Evolutionary conservation across 2,329 filamentous ascomycete genomes (phyloP), one percentile per base, ranked within the genome.

Genomic region (Cryphonectria naterciae): DNA sequence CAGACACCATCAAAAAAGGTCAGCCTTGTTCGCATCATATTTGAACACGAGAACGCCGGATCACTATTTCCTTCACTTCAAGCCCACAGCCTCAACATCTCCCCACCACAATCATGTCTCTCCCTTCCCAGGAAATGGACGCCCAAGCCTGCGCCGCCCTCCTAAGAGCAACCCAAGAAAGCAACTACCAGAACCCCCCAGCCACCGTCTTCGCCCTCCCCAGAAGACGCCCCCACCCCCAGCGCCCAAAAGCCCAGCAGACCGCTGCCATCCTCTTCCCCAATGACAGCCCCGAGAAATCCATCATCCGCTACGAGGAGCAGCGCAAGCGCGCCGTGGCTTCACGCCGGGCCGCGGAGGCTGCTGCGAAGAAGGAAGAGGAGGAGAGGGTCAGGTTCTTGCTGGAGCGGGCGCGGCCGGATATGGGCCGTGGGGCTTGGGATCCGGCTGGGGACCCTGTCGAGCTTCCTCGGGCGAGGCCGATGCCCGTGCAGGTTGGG

Each of bases 241-340:
- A 67, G 65, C 65, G 65, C 37, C 22, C n/a, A 2, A n/a, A 13
- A 10, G 65, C 65, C 22, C 65, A 60, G 41, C 25, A 15, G 13
- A 37, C 60, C 37, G 65, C 65, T 22, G n/a, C 7, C 52, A 8
- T 67, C 35, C n/a, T 67, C 22, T 67, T 67, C 39, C 65, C 65
- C 22, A 13, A 28, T 11, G 43, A 22, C 37, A 58, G 52, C 35
- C 54, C 65, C 22, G 65, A 60, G 52, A 67, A n/a, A 43, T 54
- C 65, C 65, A n/a, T 67, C n/a, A 67, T 67, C 52, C 65, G 35
- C 5, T 67, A 67, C 13, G 65, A 67, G 39, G 22, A 58, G 32
- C 54, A 60, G 22, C 65, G 65, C 22, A 67, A 60, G 37, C 65
- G 52, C 13, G 65, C 65, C 35, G 52, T 32, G 28, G 52, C 65